A percentile compares a stretch with the other conserved stretches of the same genome.
These are phyloP conservation scores for Rhodotorula sp. DNA, from an alignment of 1,284 basidiomycete genomes.

Conservation along the genomic window DNA sequence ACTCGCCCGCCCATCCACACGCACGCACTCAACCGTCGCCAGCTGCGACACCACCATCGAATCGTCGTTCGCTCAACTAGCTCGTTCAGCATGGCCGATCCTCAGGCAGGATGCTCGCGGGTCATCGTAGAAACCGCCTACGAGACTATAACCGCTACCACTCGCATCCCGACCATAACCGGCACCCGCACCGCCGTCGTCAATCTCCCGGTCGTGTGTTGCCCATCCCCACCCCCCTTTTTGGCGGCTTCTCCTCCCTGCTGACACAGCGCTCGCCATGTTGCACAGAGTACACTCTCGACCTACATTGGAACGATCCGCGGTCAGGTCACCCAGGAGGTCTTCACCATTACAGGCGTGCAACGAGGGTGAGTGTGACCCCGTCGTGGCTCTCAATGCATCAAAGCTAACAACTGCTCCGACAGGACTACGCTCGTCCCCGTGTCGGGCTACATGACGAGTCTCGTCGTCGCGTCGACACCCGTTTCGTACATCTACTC, in stretches of 20 bases:
- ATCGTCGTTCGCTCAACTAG: neutral
- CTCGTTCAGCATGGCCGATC: neutral
- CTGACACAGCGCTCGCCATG: neutral
- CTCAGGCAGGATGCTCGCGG: neutral
- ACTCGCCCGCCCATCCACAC: too few species aligned
- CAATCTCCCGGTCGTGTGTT: slow-evolving; percentile 11
- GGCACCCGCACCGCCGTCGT: slow-evolving; percentile 14
- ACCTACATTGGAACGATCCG: slow-evolving; percentile 4
- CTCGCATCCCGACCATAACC: slow-evolving; percentile 10
- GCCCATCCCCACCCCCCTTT: neutral
- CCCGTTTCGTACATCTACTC: slow-evolving; percentile 21
- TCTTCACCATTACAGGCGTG: slow-evolving; percentile 2
- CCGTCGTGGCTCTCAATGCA: too few species aligned
- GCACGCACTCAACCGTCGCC: too few species aligned
- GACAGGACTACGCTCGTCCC: slow-evolving; percentile 10
- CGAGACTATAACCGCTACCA: slow-evolving; percentile 16
- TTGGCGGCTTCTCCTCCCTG: neutral
- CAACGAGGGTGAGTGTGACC: too few species aligned
- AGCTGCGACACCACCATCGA: neutral
- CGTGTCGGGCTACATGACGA: slow-evolving; percentile 6
- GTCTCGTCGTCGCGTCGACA: slow-evolving; percentile 16
- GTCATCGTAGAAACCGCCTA: slow-evolving; percentile 12
- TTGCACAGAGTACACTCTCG: neutral
- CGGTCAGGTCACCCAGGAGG: neutral
- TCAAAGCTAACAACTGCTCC: neutral